These are phyloP conservation scores for Xerocomus nothofagi DNA, from an alignment of 1,284 basidiomycete genomes.

Conservation along the genomic window DNA sequence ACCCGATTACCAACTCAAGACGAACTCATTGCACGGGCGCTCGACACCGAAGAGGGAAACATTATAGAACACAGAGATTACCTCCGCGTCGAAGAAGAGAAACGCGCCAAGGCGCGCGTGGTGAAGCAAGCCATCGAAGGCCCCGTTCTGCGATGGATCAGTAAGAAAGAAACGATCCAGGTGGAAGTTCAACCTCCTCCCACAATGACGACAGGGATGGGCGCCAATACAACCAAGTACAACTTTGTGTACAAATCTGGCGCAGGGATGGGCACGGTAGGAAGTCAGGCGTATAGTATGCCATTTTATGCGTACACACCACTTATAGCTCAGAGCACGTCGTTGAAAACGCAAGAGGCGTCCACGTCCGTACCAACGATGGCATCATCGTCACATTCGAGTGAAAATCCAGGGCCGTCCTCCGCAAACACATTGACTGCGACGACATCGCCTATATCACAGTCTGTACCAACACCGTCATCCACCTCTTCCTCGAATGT, in stretches of 20 bases:
- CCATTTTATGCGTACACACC: constrained; percentile 26
- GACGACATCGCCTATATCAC: background rate
- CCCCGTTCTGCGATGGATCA: constrained; percentile 74
- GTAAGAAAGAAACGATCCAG: constrained; percentile 56
- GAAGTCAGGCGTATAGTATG: constrained; percentile 27
- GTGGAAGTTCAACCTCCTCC: constrained; percentile 24
- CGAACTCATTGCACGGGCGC: constrained; percentile 76
- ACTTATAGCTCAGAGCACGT: constrained; percentile 14
- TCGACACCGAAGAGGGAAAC: constrained; percentile 85
- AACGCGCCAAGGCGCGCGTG: constrained; percentile 64
- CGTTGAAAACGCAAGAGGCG: constrained; percentile 7
- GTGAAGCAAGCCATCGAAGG: constrained; percentile 64
- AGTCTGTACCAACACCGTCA: background rate
- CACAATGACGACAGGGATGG: background rate
- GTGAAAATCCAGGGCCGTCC: background rate
- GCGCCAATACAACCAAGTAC: constrained; percentile 20
- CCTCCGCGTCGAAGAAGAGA: constrained; percentile 77
- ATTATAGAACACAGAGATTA: constrained; percentile 77
- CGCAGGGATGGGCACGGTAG: constrained; percentile 7
- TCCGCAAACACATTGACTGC: background rate
- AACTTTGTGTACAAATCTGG: constrained; percentile 28
- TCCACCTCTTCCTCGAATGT: constrained; percentile 4
- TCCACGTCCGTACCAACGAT: background rate
- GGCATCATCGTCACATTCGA: background rate
- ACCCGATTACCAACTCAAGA: constrained; percentile 66